Base-by-base conservation (phyloP, 1,284 basidiomycete species). In the Grifola frondosa region DNA sequence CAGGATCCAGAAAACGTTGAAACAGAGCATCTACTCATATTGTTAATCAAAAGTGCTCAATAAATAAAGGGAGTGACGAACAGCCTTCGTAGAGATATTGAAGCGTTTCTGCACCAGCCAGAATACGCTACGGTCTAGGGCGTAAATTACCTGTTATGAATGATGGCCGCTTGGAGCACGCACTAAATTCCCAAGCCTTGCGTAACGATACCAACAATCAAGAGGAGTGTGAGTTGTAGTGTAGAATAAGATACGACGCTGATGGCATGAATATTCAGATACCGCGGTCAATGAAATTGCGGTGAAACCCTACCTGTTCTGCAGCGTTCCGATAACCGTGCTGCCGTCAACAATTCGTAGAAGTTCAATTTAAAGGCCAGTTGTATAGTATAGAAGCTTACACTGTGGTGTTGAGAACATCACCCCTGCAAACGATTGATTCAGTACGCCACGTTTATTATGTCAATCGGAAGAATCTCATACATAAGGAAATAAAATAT, bases 101-200 rank as follows among this genome's bases (percentile, higher is more conserved):
- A 71, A 90, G 32, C 66, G 70, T 54, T 85, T 88, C 59, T 92
- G 89, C 6, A 91, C 78, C 6, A 84, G 58, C 89, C 89, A 91
- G 61, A 86, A 89, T 8, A 76, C 50, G 54, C 84, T 87, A 48
- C 13, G 9, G 22, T 16, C 13, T 11, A 17, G 4, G 29, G 30
- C 2, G 21, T 37, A 11, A 25, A 16, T 21, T 23, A n/a, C 15
- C 16, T 13, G 15, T 22, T 17, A 17, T 24, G 1, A 12, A 6
- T 25, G 29, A 19, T 13, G n/a, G 19, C 8, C 10, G 17, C 17
- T 8, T n/a, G 12, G 30, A 36, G 25, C n/a, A 63, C 77, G 58
- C 50, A 87, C 85, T 86, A 88, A 37, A 88, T 87, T 13, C 88
- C 88, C 3, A 86, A 50, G 12, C 73, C 84, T 67, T 91, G 88